These are phyloP conservation scores for Plasmodium chabaudi DNA, from an alignment of 169 alveolate genomes.

Conservation along the genomic window DNA sequence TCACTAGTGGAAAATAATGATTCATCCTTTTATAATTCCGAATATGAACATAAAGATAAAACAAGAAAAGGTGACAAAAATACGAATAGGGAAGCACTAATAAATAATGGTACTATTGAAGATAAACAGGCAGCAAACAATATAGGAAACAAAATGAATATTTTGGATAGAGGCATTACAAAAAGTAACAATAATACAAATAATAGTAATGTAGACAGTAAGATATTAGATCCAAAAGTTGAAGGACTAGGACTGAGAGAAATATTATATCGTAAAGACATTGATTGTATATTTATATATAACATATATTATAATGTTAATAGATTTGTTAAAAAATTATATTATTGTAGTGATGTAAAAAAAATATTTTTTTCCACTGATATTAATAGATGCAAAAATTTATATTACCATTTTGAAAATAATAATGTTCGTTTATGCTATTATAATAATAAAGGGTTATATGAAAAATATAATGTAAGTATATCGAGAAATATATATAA, in stretches of 20 bases:
- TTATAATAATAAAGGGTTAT: constrained; percentile 33
- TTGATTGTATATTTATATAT: constrained; percentile 64
- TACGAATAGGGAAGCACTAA: not conserved
- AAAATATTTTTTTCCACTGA: constrained; percentile 58
- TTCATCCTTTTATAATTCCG: not conserved
- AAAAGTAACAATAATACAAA: constrained; percentile 9
- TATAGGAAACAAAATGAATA: not conserved
- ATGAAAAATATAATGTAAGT: constrained; percentile 43
- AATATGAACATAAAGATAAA: not conserved
- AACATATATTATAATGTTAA: constrained; percentile 49
- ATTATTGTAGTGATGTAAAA: constrained; percentile 76
- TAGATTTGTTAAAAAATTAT: constrained; percentile 59
- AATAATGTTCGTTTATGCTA: constrained; percentile 74
- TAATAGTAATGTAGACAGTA: not conserved
- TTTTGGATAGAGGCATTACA: constrained; percentile 13
- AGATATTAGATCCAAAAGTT: constrained; percentile 5
- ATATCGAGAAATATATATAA: constrained; percentile 73
- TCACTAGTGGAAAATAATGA: not conserved
- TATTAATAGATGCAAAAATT: constrained; percentile 70
- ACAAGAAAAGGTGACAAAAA: too few relatives aligned
- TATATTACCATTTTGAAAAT: constrained; percentile 74
- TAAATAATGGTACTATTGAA: not conserved
- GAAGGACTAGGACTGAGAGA: constrained; percentile 43
- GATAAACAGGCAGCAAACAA: not conserved
- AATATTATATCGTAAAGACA: constrained; percentile 72